Evolutionary conservation across 331 rosid genomes (phyloP).

Genomic region (Quercus tomentella): DNA sequence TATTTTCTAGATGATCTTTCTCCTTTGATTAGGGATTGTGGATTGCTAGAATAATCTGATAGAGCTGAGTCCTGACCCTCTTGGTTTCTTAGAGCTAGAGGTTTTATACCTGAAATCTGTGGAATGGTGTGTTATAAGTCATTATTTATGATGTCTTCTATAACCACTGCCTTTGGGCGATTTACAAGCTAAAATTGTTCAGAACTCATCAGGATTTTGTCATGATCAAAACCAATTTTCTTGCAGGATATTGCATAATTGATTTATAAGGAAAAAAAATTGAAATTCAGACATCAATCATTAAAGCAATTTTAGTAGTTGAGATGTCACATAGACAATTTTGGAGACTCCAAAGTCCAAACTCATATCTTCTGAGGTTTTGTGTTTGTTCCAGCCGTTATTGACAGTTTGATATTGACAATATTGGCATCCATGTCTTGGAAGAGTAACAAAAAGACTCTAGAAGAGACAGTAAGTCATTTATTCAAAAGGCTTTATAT

Average conservation of each 20-base stretch:
- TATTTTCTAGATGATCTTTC: too few species aligned
- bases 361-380: not conserved
- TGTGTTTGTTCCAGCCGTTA: constrained; percentile 56
- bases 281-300: constrained; percentile 40
- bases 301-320: constrained; percentile 59
- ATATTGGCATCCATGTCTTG: constrained; percentile 83
- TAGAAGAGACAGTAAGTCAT: constrained; percentile 60
- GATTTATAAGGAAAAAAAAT: constrained; percentile 65
- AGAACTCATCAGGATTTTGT: not conserved
- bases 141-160: not conserved
- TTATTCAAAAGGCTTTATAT: not conserved
- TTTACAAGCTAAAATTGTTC: not conserved
- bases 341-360: not conserved
- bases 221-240: constrained; percentile 8
- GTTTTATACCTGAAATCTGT: not conserved
- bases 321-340: not conserved
- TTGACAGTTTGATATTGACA: constrained; percentile 51
- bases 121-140: not conserved
- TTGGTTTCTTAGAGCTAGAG: too few species aligned
- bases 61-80: too few species aligned
- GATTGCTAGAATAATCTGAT: too few species aligned
- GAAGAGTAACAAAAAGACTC: constrained; percentile 70
- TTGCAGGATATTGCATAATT: constrained; percentile 80
- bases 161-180: not conserved
- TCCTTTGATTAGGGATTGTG: too few species aligned